These are phyloP conservation scores for Ascochyta rabiei DNA, from an alignment of 2,329 filamentous ascomycete genomes.

Conservation along the genomic window DNA sequence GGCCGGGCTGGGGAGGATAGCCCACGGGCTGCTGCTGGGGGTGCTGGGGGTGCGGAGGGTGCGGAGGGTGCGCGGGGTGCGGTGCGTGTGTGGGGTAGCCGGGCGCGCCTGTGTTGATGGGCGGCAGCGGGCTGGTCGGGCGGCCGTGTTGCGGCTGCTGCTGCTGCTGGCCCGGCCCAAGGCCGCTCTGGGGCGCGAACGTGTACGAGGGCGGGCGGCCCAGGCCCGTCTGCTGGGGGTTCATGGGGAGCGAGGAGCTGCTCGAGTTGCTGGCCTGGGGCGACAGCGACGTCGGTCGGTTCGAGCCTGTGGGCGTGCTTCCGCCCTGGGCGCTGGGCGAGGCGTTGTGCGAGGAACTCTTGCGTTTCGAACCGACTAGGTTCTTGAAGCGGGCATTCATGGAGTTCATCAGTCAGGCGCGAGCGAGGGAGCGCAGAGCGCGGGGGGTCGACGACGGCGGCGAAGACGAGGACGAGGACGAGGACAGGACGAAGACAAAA, in stretches of 20 bases:
- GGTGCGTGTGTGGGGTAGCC: conserved; percentile 52
- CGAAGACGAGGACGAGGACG: too few relatives aligned
- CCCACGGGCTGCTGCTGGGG: conserved; percentile 47
- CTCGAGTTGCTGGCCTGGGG: conserved; percentile 48
- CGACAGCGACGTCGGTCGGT: conserved; percentile 49
- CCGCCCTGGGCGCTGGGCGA: conserved; percentile 40
- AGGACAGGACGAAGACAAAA: too few relatives aligned
- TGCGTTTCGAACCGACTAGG: conserved; percentile 82
- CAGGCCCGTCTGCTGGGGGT: conserved; percentile 56
- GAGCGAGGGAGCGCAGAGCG: conserved; percentile 24
- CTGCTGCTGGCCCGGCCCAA: conserved; percentile 40
- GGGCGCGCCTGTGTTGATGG: conserved; percentile 60
- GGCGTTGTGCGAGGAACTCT: conserved; percentile 63
- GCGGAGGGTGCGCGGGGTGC: conserved; percentile 10
- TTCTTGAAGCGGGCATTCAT: conserved; percentile 80
- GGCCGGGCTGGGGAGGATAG: conserved; percentile 49
- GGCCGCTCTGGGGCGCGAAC: conserved; percentile 53
- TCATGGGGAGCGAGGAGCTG: conserved; percentile 58
- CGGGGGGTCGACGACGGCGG: conserved; percentile 24
- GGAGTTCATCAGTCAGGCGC: conserved; percentile 68
- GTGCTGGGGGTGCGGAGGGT: not conserved
- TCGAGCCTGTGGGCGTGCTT: conserved; percentile 46
- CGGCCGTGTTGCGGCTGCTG: conserved; percentile 51
- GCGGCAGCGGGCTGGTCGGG: conserved; percentile 61
- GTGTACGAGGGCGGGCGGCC: conserved; percentile 70